phyloP scores from a whole-genome alignment of 192 early-diverging fungal genomes.

The Linderina pennispora region DNA sequence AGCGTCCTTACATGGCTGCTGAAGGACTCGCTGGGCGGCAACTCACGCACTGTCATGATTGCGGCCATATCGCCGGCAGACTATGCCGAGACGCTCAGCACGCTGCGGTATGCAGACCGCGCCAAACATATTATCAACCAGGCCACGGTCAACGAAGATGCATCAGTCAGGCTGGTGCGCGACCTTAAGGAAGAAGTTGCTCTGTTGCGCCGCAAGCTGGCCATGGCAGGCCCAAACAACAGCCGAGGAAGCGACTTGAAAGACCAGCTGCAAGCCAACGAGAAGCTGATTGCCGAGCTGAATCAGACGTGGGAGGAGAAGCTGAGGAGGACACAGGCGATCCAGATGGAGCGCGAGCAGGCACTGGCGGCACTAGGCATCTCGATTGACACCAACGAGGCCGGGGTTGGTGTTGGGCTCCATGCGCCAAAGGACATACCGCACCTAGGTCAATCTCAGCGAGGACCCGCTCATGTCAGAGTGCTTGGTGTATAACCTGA shows the following conservation, averaged over 20 bases:
- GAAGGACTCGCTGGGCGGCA: conserved; percentile 79
- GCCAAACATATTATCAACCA: conserved; percentile 89
- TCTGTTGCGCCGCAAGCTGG: conserved; percentile 55
- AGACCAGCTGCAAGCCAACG: conserved; percentile 75
- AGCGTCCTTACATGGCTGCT: conserved; percentile 82
- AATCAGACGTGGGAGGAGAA: conserved; percentile 84
- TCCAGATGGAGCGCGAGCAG: conserved; percentile 67
- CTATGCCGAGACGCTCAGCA: conserved; percentile 74
- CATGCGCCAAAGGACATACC: conserved; percentile 72
- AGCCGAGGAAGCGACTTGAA: conserved; percentile 40
- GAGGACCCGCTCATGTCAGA: conserved; percentile 88
- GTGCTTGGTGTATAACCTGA: conserved; percentile 84
- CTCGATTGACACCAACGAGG: conserved; percentile 56
- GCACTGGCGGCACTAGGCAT: conserved; percentile 78
- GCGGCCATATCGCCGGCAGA: conserved; percentile 73
- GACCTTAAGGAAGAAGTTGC: conserved; percentile 79
- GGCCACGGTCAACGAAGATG: conserved; percentile 88
- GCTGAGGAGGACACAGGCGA: conserved; percentile 59
- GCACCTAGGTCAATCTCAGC: conserved; percentile 83
- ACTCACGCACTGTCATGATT: conserved; percentile 78
- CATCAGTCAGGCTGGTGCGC: conserved; percentile 67
- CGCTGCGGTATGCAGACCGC: conserved; percentile 84
- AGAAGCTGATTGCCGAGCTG: conserved; percentile 82
- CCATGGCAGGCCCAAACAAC: conserved; percentile 22
- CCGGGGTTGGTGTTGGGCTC: conserved; percentile 56